Percentiles rank a stretch among this genome's conserved stretches.
Conservation (phyloP, 2,329 filamentous ascomycete species). For the Cladosporium halotolerans region DNA sequence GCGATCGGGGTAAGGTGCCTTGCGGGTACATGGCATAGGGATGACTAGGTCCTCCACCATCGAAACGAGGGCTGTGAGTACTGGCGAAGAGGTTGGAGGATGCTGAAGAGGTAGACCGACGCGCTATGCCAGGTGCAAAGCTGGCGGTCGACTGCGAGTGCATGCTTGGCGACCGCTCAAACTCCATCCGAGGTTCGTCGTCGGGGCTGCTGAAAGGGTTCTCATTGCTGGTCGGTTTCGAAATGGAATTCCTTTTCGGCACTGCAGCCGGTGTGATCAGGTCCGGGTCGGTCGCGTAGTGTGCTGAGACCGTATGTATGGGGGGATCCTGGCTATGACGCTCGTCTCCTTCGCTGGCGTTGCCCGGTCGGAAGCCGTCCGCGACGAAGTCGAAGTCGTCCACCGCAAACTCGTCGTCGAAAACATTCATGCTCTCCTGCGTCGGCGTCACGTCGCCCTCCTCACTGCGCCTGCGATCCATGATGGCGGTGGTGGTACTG, state of each 20-base stretch:
- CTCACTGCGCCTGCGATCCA: slow-evolving; percentile 11
- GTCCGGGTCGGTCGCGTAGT: slow-evolving; percentile 22
- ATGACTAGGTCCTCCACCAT: slow-evolving; percentile 68
- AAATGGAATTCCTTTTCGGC: slow-evolving; percentile 24
- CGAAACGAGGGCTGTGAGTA: slow-evolving; percentile 61
- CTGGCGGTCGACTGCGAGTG: slow-evolving; percentile 32
- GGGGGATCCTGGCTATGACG: slow-evolving; percentile 22
- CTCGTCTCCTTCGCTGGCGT: slow-evolving; percentile 21
- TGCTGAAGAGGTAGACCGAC: slow-evolving; percentile 29
- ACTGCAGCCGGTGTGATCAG: slow-evolving; percentile 13
- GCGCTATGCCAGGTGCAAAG: slow-evolving; percentile 18
- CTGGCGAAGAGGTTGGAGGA: slow-evolving; percentile 34
- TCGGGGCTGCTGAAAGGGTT: slow-evolving; percentile 33
- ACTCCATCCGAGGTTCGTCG: slow-evolving; percentile 22
- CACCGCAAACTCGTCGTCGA: slow-evolving; percentile 44
- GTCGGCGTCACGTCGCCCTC: slow-evolving; percentile 24
- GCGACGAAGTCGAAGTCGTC: slow-evolving; percentile 39
- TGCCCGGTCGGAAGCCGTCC: slow-evolving; percentile 40
- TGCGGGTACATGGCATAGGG: slow-evolving; percentile 83
- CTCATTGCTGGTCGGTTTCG: slow-evolving; percentile 24
- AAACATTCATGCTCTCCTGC: slow-evolving; percentile 37
- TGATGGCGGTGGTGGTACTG: slow-evolving; percentile 1
- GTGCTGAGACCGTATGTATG: slow-evolving; percentile 27
- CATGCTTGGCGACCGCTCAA: slow-evolving; percentile 24
- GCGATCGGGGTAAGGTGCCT: slow-evolving; percentile 51